phyloP scores from a whole-genome alignment of 2,329 filamentous ascomycete species.

The Macroventuria anomochaeta region DNA sequence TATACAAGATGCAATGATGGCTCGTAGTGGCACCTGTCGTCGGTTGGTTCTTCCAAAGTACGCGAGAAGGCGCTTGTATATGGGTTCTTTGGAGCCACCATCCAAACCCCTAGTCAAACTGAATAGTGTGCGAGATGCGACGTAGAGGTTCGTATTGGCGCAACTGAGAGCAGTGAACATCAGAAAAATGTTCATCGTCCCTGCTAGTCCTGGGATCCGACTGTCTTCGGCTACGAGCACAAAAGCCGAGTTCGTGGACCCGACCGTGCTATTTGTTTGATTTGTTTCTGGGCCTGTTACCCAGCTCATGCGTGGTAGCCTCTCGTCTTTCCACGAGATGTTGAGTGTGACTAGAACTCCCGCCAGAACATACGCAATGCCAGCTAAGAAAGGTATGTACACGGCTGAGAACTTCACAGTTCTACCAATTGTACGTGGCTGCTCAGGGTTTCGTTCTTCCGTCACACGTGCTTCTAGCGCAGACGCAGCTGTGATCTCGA shows the following conservation, averaged over 20 bases:
- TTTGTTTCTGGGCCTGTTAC: neutral
- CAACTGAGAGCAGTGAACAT: constrained; percentile 44
- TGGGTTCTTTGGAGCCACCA: neutral
- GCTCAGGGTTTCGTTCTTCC: neutral
- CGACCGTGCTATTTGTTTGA: neutral
- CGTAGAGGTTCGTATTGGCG: constrained; percentile 47
- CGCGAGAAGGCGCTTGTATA: neutral
- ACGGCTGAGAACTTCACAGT: constrained; percentile 17
- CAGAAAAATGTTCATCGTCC: constrained; percentile 44
- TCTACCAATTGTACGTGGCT: neutral
- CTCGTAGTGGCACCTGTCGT: constrained; percentile 9
- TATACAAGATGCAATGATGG: constrained; percentile 50
- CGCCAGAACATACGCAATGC: constrained; percentile 11
- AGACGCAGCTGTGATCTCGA: constrained; percentile 44
- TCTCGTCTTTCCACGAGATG: constrained; percentile 9
- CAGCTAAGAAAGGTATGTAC: constrained; percentile 15
- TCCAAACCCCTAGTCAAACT: constrained; percentile 40
- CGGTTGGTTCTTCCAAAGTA: neutral
- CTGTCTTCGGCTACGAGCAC: constrained; percentile 31
- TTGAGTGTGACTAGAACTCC: constrained; percentile 17
- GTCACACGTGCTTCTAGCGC: constrained; percentile 38
- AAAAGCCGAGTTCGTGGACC: constrained; percentile 30
- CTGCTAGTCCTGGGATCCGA: constrained; percentile 23
- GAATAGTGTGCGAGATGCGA: constrained; percentile 46
- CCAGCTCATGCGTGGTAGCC: constrained; percentile 16